Percentiles rank a stretch among this genome's conserved stretches.
These are phyloP conservation scores for Antarctomyces pellizariae DNA, from an alignment of 495 filamentous ascomycete genomes.

Conservation along the genomic window DNA sequence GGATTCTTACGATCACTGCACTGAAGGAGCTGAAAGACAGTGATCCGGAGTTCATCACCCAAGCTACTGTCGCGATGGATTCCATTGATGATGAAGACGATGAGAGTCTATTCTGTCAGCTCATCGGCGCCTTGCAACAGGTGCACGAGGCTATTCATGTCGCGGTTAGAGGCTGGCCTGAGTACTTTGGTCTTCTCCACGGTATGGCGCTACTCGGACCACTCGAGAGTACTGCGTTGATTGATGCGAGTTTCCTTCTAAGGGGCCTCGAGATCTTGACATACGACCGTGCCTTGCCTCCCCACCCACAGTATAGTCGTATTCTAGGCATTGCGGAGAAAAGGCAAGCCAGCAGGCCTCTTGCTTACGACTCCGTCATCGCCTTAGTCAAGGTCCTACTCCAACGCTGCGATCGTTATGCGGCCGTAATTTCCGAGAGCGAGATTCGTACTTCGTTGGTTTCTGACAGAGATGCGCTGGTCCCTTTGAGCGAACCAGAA, in stretches of 20 bases:
- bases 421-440: constrained; percentile 3
- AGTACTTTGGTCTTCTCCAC: constrained; percentile 50
- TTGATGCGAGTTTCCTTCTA: constrained; percentile 29
- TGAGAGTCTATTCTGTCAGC: constrained; percentile 24
- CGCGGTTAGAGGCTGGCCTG: constrained; percentile 44
- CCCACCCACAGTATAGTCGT: constrained; percentile 18
- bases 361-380: constrained; percentile 28
- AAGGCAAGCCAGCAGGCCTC: constrained; percentile 23
- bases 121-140: constrained; percentile 28
- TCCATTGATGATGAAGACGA: constrained; percentile 14
- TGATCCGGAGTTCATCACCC: constrained; percentile 21
- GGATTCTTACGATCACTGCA: constrained; percentile 28
- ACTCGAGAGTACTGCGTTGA: constrained; percentile 26
- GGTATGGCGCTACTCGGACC: constrained; percentile 32
- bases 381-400: constrained; percentile 28
- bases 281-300: constrained; percentile 26
- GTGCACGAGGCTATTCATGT: constrained; percentile 30
- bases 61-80: constrained; percentile 6
- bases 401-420: constrained; percentile 8
- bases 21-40: constrained; percentile 25
- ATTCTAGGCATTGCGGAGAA: constrained; percentile 23
- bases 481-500: constrained; percentile 18
- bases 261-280: constrained; percentile 36
- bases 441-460: constrained; percentile 5
- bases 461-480: constrained; percentile 5